Evolutionary conservation across 1,139 yeast genomes (phyloP).

Genomic region (Zygoascus sp.): DNA sequence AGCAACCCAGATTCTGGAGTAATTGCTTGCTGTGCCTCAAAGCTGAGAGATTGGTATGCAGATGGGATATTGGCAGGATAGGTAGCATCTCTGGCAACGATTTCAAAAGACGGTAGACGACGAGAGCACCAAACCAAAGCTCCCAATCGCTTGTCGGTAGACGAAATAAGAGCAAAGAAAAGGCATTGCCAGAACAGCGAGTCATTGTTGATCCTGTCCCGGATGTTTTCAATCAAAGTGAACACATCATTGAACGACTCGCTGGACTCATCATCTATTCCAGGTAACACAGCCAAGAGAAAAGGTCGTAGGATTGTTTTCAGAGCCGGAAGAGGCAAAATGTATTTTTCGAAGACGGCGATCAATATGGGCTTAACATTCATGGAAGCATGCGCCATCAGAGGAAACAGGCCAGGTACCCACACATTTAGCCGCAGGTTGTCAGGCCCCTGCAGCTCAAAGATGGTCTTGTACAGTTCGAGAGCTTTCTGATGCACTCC

Average conservation of each 20-base stretch:
- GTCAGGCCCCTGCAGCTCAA: conserved; percentile 40
- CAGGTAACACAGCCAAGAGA: conserved; percentile 71
- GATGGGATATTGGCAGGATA: conserved; percentile 15
- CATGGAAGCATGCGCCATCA: conserved; percentile 82
- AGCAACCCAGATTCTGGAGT: conserved; percentile 77
- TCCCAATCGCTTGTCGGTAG: conserved; percentile 76
- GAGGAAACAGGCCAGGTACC: conserved; percentile 86
- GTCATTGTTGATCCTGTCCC: conserved; percentile 58
- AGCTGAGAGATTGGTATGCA: conserved; percentile 34
- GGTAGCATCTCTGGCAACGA: conserved; percentile 12
- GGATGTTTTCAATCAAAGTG: conserved; percentile 56
- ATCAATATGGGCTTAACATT: conserved; percentile 77
- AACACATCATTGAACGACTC: conserved; percentile 68
- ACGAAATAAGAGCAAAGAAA: conserved; percentile 68
- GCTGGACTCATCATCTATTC: conserved; percentile 86
- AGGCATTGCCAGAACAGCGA: conserved; percentile 81
- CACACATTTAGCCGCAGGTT: conserved; percentile 46
- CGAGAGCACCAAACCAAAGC: conserved; percentile 73
- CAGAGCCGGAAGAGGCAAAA: conserved; percentile 50
- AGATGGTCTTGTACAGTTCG: conserved; percentile 67
- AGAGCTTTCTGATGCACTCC: conserved; percentile 92
- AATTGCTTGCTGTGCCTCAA: conserved; percentile 58
- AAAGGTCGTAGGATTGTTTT: conserved; percentile 61
- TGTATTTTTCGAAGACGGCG: conserved; percentile 51
- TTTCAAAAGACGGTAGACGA: conserved; percentile 53